Base-by-base conservation (phyloP, 345 rosid species). In the Fremontodendron californicum region DNA sequence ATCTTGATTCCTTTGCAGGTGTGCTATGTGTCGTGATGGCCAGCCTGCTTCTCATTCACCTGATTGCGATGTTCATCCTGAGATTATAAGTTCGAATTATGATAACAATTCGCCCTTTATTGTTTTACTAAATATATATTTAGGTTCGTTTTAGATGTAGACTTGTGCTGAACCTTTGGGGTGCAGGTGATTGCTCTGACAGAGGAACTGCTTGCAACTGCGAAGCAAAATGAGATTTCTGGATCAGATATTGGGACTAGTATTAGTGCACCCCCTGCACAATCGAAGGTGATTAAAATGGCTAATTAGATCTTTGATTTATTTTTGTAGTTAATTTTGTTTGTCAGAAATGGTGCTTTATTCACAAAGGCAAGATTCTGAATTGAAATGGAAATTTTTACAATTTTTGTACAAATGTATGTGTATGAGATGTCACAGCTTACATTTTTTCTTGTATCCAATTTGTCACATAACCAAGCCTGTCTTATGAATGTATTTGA, bases 1-100 rank as follows among this genome's bases (percentile, higher is more conserved):
- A 85, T 88, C 89, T 90, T 91, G 93, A 82, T 93, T 90, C 83
- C 84, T 93, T 85, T 92, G 94, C 98, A 92, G 99, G 98, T 92
- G 84, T 88, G 82, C 91, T 90, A 58, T 86, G 86, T 81, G 86
- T 88, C 83, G 80, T 89, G 93, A 90, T 88, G 94, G 87, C 85
- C 89, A 79, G 84, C 85, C 84, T 85, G 94, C 94, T 85, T 84
- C 89, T 83, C 85, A 89, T 83, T 87, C 89, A 73, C 90, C 87
- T 95, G 88, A 88, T 88, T 88, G 90, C 82, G 93, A 86, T 85
- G 88, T 92, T 88, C 84, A 81, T 83, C 62, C 82, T 89, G 87
- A 84, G 90, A 86, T 89, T 90, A 89, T 92, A 86, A 85, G 89
- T 96, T 84, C 15, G 84, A 85, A 71, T 73, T 81, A 83, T 84